Base-by-base conservation (phyloP, 805 yeast species). In the Starmerella floris region DNA sequence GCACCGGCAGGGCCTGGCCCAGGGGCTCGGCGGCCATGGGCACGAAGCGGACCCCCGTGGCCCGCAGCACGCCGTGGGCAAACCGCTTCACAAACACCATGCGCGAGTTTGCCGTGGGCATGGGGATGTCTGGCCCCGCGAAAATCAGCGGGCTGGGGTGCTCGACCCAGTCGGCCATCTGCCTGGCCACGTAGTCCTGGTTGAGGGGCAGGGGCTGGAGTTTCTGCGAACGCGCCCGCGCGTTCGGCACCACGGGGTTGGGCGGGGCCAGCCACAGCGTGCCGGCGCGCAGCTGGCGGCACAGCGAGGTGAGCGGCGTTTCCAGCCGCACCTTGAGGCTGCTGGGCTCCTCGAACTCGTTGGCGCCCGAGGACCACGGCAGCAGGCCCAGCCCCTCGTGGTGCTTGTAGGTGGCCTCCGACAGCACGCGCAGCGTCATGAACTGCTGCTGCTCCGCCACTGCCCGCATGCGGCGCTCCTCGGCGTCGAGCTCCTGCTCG, bases 361-460 rank as follows among this genome's bases (percentile, higher is more conserved):
- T 39, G 20, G 27, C 13, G 10, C 35, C 34, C 21, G 19, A 15
- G 11, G 36, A 32, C 44, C 49, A 48, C 10, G 42, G 50, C 31
- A 38, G 25, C 13, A 38, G 21, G 5, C 50, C 58, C 3, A 42
- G 42, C 11, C 50, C 49, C 3, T 10, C 9, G 30, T 50, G 51
- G 30, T 47, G 42, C 28, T 21, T 17, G 17, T 45, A 41, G 13
- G 39, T 37, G 19, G 30, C 27, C 10, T 22, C 17, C 2, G 40
- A 17, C 17, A 49, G 33, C 11, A 48, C 39, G 8, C 42, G 35
- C n/a, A 52, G 21, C 13, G 30, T 22, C 48, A 51, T 35, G 30
- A 27, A 45, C 32, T 47, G 55, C 28, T 44, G 83, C 63, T 74
- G 76, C 56, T 88, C 96, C 48, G 78, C 83, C 34, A 69, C 64